These are phyloP conservation scores for Dactylellina leptospora DNA, from an alignment of 2,329 filamentous ascomycete genomes.

Conservation along the genomic window DNA sequence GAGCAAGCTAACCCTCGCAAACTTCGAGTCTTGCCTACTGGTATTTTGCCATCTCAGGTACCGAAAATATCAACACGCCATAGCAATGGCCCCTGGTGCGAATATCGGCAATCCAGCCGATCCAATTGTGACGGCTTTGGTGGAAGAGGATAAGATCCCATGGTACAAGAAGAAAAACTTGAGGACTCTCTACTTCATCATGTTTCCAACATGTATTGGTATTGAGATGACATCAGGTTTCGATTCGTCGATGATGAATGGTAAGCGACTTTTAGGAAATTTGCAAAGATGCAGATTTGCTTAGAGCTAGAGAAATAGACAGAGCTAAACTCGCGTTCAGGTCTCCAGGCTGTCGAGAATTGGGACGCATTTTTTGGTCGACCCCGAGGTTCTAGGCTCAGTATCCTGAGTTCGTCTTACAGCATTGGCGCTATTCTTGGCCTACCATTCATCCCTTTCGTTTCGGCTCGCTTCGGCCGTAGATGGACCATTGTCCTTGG, in stretches of 20 bases:
- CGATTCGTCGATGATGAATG: conserved; percentile 65
- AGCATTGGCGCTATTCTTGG: conserved; percentile 69
- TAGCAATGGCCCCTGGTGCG: conserved; percentile 34
- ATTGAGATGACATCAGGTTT: conserved; percentile 72
- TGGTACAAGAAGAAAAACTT: conserved; percentile 69
- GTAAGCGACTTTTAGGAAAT: no score
- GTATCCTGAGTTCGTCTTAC: conserved; percentile 69
- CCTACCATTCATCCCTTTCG: conserved; percentile 67
- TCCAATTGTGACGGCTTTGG: conserved; percentile 61
- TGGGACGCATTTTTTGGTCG: conserved; percentile 61
- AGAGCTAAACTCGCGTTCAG: no score
- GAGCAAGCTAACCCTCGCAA: neutral
- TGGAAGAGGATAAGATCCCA: conserved; percentile 60
- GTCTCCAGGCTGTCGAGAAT: conserved; percentile 54
- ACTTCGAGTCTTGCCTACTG: no score
- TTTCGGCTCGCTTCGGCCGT: conserved; percentile 68
- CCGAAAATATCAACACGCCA: no score
- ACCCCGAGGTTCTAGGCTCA: conserved; percentile 63
- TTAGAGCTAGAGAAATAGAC: no score
- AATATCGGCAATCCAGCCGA: conserved; percentile 57
- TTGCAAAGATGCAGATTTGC: no score
- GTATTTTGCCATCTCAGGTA: no score
- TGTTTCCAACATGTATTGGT: conserved; percentile 70
- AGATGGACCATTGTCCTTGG: conserved; percentile 69
- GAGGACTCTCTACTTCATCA: conserved; percentile 66